These are phyloP conservation scores for Alternaria metachromatica DNA, from an alignment of 2,329 filamentous ascomycete genomes.

Conservation along the genomic window DNA sequence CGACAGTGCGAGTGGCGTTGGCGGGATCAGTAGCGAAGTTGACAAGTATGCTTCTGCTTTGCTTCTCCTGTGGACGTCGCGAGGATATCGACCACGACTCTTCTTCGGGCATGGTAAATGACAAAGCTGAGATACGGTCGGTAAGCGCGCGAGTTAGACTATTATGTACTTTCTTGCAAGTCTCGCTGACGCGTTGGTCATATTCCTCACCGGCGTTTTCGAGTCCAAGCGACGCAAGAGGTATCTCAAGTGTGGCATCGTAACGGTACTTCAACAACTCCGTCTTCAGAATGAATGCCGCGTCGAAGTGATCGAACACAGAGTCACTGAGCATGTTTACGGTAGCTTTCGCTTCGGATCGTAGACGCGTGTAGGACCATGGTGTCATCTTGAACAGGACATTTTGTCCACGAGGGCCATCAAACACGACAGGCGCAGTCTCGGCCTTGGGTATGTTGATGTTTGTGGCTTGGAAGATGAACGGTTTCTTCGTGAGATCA, in stretches of 20 bases:
- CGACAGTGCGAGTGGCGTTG: conserved; percentile 77
- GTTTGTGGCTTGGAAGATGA: conserved; percentile 55
- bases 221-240: conserved; percentile 40
- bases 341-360: conserved; percentile 76
- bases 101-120: conserved; percentile 39
- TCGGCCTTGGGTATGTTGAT: conserved; percentile 49
- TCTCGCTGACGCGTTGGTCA: conserved; percentile 40
- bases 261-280: conserved; percentile 61
- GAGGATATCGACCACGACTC: conserved; percentile 47
- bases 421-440: conserved; percentile 75
- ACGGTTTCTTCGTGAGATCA: conserved; percentile 73
- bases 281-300: conserved; percentile 75
- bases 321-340: conserved; percentile 77
- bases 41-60: conserved; percentile 60
- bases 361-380: conserved; percentile 79
- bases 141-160: conserved; percentile 74
- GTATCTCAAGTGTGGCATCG: conserved; percentile 59
- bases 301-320: conserved; percentile 79
- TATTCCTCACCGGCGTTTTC: conserved; percentile 31
- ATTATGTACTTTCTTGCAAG: conserved; percentile 66
- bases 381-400: conserved; percentile 87
- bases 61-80: conserved; percentile 27
- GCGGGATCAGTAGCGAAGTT: conserved; percentile 75
- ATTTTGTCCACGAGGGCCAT: conserved; percentile 77
- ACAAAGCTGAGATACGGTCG: conserved; percentile 73